A percentile compares a stretch with the other conserved stretches of the same genome.
phyloP scores from a whole-genome alignment of 768 basidiomycete species.

The Gloeostereum incarnatum region DNA sequence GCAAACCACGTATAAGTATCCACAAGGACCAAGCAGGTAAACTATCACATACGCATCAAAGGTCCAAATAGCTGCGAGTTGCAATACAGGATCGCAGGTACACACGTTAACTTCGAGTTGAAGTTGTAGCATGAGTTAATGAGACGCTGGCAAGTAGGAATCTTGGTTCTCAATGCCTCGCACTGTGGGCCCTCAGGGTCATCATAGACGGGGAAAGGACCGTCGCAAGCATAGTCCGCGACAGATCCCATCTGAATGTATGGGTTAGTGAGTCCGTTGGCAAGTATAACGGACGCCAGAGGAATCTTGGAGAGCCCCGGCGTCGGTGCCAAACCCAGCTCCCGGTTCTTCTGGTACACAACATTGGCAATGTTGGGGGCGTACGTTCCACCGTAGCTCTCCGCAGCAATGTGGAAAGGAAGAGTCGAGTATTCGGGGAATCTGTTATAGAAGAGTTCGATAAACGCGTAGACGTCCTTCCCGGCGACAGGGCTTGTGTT shows the following conservation, averaged over 20 bases:
- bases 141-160: conserved; percentile 66
- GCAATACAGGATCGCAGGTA: conserved; percentile 76
- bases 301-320: conserved; percentile 63
- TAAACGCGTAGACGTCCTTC: conserved; percentile 82
- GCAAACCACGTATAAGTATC: conserved; percentile 2
- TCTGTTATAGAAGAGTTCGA: conserved; percentile 69
- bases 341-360: conserved; percentile 73
- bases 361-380: conserved; percentile 80
- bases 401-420: conserved; percentile 75
- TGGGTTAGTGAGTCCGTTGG: conserved; percentile 83
- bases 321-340: conserved; percentile 30
- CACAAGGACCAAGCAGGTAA: conserved; percentile 1
- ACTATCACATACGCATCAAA: conserved; percentile 47
- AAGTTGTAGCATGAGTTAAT: conserved; percentile 62
- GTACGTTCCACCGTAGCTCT: conserved; percentile 74
- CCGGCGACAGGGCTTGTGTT: conserved; percentile 80
- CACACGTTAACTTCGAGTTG: conserved; percentile 52
- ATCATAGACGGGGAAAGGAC: conserved; percentile 75
- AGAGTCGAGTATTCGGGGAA: conserved; percentile 63
- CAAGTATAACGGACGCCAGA: conserved; percentile 76
- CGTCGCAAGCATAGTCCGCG: conserved; percentile 77
- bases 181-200: conserved; percentile 64
- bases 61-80: conserved; percentile 63
- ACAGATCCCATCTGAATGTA: conserved; percentile 72
- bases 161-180: conserved; percentile 48